phyloP scores from a whole-genome alignment of 2,329 filamentous ascomycete species.

The Curvularia eragrostidis region DNA sequence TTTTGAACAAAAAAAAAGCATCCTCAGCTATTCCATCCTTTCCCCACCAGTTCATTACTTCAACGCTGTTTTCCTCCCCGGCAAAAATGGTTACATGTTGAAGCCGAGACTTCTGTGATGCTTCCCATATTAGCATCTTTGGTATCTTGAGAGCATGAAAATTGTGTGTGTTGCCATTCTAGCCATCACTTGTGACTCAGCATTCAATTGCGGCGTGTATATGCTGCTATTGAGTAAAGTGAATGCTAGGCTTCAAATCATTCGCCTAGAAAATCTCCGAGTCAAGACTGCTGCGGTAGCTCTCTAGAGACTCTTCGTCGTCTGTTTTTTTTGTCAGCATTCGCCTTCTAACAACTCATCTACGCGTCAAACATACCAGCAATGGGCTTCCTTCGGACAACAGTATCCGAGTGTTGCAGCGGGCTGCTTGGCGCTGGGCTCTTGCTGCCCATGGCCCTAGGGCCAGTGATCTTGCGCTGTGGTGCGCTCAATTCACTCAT shows the following conservation, averaged over 20 bases:
- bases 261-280: slow-evolving; percentile 45
- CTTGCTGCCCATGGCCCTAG: slow-evolving; percentile 56
- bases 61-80: slow-evolving; percentile 1
- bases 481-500: slow-evolving; percentile 37
- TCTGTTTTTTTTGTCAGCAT: slow-evolving; percentile 19
- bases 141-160: not conserved
- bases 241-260: slow-evolving; percentile 3
- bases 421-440: slow-evolving; percentile 44
- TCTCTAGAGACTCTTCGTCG: slow-evolving; percentile 43
- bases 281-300: slow-evolving; percentile 46
- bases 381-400: slow-evolving; percentile 48
- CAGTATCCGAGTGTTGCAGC: slow-evolving; percentile 44
- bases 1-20: not conserved
- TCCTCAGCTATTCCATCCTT: no score
- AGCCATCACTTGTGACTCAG: slow-evolving; percentile 5
- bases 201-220: not conserved
- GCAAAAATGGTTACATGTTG: slow-evolving; percentile 11
- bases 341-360: not conserved
- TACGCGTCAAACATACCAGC: slow-evolving; percentile 31
- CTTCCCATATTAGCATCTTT: not conserved
- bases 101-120: slow-evolving; percentile 2
- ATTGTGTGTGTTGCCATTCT: slow-evolving; percentile 2
- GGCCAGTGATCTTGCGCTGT: slow-evolving; percentile 56
- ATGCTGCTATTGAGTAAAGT: not conserved
- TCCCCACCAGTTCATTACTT: slow-evolving; percentile 1